Base-by-base conservation (phyloP, 2,329 filamentous ascomycete species). In the Macrophomina pseudophaseolina region DNA sequence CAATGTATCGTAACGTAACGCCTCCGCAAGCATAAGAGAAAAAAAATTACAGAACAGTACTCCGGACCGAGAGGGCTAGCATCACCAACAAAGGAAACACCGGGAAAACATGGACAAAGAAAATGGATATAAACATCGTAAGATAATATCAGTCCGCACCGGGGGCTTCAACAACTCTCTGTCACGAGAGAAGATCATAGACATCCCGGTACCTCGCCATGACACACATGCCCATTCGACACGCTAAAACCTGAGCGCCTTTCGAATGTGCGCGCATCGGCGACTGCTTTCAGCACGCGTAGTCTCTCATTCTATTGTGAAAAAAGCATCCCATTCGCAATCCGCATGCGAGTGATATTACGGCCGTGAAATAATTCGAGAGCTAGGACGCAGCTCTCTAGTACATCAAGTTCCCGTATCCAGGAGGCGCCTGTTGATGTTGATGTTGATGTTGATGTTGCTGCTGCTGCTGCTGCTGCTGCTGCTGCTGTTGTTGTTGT, bases 401-500 rank as follows among this genome's bases (percentile, higher is more conserved):
- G 30, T 62, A 62, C 58, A 62, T 62, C 42, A 49, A 28, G 32
- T 62, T 62, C 35, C 58, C 44, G n/a, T 62, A 62, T 30, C 58
- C 44, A 30, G 49, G 58, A 38, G 58, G 58, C 6, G 32, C 58
- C n/a, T 62, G 58, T 16, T 62, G 58, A 38, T 62, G 56, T 3
- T 60, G 56, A 6, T 60, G 56, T 23, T 64, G n/a, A n/a, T n/a
- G n/a, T n/a, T n/a, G n/a, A n/a, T n/a, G 60, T 23, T 51, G 62
- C 4, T 64, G 60, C 6, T 51, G 46, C 9, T 64, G 46, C 8
- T 51, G 59, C 33, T 48, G 44, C n/a, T 46, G 46, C 48, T 51
- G 48, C 9, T 28, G 48, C 18, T 46, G 64, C n/a, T 65, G 64
- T n/a, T 58, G 64, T n/a, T n/a, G n/a, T n/a, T n/a, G n/a, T n/a